Percentiles rank a stretch among this genome's conserved stretches.
Evolutionary conservation across 345 rosid genomes (phyloP).

Genomic region (Bruguiera parviflora): DNA sequence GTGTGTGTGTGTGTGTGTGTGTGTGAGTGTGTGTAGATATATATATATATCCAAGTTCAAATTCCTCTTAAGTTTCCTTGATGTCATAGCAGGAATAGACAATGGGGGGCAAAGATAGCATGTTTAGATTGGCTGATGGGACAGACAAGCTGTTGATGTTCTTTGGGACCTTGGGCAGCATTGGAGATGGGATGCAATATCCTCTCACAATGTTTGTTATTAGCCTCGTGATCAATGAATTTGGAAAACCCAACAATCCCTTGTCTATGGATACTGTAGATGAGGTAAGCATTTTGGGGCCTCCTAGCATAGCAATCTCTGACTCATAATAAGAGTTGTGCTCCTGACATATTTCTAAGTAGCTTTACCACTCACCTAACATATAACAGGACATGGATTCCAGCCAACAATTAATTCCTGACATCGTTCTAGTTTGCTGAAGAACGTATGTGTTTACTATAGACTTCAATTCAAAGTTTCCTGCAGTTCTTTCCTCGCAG

Average conservation of each 20-base stretch:
- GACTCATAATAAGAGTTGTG: no score
- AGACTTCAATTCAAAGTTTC: no score
- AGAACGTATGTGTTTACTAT: not conserved
- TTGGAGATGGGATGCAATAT: conserved; percentile 68
- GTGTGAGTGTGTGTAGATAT: no score
- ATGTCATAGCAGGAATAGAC: not conserved
- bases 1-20: no score
- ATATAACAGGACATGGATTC: no score
- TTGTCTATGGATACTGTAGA: conserved; percentile 40
- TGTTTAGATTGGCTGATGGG: conserved; percentile 53
- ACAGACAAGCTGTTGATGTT: conserved; percentile 57
- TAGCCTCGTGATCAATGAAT: conserved; percentile 59
- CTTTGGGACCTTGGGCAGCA: conserved; percentile 57
- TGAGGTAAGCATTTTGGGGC: conserved; percentile 30
- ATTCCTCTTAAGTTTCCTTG: no score
- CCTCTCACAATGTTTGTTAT: conserved; percentile 54
- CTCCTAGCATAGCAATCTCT: not conserved
- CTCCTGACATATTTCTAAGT: no score
- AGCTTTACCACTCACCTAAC: no score
- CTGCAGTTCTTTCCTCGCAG: no score
- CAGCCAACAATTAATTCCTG: not conserved
- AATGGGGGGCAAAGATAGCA: conserved; percentile 49
- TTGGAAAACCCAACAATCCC: conserved; percentile 31
- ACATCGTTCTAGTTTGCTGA: not conserved
- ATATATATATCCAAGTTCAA: no score